Conservation (phyloP, 768 basidiomycete species). For the Amanita rubescens region DNA sequence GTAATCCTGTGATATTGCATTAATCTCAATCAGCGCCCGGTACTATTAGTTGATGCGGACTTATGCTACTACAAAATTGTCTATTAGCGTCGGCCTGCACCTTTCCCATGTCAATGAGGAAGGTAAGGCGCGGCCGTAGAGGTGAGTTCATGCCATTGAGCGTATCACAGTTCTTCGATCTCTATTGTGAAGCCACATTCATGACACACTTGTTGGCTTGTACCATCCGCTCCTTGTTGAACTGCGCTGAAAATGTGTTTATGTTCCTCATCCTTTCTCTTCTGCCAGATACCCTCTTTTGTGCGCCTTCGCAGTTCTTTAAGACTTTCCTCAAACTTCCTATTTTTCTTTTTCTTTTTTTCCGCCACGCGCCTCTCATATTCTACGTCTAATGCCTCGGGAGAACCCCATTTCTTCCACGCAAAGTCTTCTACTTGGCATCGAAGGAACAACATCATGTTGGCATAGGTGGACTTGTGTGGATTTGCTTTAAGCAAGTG, state of each 20-base stretch:
- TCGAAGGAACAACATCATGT: conserved; percentile 98
- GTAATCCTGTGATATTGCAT: no score
- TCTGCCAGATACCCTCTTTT: conserved; percentile 85
- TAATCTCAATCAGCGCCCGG: no score
- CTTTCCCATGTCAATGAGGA: no score
- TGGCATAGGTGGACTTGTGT: conserved; percentile 90
- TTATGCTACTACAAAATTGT: no score
- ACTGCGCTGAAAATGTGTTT: conserved; percentile 71
- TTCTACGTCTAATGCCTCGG: conserved; percentile 85
- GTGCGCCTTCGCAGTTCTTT: conserved; percentile 79
- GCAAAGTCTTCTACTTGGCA: conserved; percentile 95
- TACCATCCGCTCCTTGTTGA: conserved; percentile 45
- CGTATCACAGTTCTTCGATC: conserved; percentile 76
- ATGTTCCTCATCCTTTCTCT: conserved; percentile 82
- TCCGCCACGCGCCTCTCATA: conserved; percentile 71
- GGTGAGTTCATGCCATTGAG: no score
- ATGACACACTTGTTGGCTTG: conserved; percentile 69
- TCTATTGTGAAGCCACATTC: conserved; percentile 90
- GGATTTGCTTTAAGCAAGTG: conserved; percentile 94
- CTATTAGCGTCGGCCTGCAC: no score
- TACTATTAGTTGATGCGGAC: no score
- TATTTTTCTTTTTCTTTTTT: conserved; percentile 86
- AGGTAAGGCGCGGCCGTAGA: no score
- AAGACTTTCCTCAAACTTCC: conserved; percentile 90
- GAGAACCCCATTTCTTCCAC: conserved; percentile 96